Conservation (phyloP, 495 filamentous ascomycete species). For the Parathielavia hyrcaniae region DNA sequence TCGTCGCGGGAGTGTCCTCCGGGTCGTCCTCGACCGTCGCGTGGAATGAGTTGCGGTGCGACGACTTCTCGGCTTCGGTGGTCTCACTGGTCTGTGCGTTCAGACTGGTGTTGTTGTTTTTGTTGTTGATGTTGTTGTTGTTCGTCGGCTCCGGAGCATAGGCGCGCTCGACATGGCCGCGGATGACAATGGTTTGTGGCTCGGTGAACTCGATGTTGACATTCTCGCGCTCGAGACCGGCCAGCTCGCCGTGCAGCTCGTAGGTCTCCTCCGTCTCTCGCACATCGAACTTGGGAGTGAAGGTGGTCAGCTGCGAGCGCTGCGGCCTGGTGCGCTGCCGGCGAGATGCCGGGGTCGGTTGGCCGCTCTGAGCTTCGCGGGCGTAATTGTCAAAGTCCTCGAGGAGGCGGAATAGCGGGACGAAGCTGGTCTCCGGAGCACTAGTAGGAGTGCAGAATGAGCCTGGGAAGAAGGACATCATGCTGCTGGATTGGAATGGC, state of each 20-base stretch:
- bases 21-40: slow-evolving; percentile 30
- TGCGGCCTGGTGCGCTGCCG: slow-evolving; percentile 16
- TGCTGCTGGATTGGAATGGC: slow-evolving; percentile 22
- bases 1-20: slow-evolving; percentile 13
- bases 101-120: neutral
- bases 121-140: slow-evolving; percentile 10
- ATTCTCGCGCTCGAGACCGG: slow-evolving; percentile 71
- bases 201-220: slow-evolving; percentile 82
- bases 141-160: slow-evolving; percentile 42
- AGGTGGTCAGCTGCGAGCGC: slow-evolving; percentile 24
- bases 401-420: slow-evolving; percentile 67
- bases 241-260: slow-evolving; percentile 81
- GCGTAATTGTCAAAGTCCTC: slow-evolving; percentile 64
- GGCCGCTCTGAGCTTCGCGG: slow-evolving; percentile 25
- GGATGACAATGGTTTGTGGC: slow-evolving; percentile 64
- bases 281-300: slow-evolving; percentile 62
- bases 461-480: slow-evolving; percentile 66
- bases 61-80: slow-evolving; percentile 21
- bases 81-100: slow-evolving; percentile 14
- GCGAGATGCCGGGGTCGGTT: neutral
- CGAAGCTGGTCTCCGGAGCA: slow-evolving; percentile 47
- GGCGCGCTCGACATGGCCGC: slow-evolving; percentile 58
- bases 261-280: slow-evolving; percentile 61
- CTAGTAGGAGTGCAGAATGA: slow-evolving; percentile 45
- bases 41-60: slow-evolving; percentile 39